Conservation (phyloP, 192 early-diverging fungal species). For the Coemansia sp. region DNA sequence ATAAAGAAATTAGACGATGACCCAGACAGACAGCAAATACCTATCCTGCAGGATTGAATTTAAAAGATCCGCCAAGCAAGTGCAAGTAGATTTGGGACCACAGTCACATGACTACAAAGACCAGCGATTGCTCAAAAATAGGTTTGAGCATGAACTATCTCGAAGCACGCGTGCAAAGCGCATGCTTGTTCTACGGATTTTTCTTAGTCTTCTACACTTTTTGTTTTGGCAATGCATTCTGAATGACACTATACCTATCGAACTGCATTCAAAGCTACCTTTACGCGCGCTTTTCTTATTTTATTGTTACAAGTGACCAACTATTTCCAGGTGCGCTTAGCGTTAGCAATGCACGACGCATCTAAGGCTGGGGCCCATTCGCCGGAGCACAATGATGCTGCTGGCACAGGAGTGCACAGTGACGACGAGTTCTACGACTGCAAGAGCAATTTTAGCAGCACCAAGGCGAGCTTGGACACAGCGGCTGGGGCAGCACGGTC, state of each 20-base stretch:
- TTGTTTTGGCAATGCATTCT: too few relatives aligned
- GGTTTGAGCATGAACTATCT: too few relatives aligned
- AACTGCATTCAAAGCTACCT: too few relatives aligned
- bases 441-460: slow-evolving; percentile 26
- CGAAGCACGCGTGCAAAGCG: too few relatives aligned
- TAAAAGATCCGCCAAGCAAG: background rate
- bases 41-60: background rate
- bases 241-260: too few relatives aligned
- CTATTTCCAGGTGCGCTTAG: too few relatives aligned
- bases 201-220: too few relatives aligned
- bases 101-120: background rate
- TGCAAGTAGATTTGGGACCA: background rate
- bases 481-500: background rate
- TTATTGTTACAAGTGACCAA: too few relatives aligned
- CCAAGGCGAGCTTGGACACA: slow-evolving; percentile 30
- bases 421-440: slow-evolving; percentile 50
- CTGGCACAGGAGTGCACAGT: slow-evolving; percentile 14
- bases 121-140: too few relatives aligned
- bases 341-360: slow-evolving; percentile 5
- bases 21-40: background rate
- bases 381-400: background rate
- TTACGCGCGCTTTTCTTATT: background rate
- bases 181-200: too few relatives aligned
- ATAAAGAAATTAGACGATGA: background rate
- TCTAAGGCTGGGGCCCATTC: background rate